Base-by-base conservation (phyloP, 257 asterid genomes). In the Ilex aquifolium region DNA sequence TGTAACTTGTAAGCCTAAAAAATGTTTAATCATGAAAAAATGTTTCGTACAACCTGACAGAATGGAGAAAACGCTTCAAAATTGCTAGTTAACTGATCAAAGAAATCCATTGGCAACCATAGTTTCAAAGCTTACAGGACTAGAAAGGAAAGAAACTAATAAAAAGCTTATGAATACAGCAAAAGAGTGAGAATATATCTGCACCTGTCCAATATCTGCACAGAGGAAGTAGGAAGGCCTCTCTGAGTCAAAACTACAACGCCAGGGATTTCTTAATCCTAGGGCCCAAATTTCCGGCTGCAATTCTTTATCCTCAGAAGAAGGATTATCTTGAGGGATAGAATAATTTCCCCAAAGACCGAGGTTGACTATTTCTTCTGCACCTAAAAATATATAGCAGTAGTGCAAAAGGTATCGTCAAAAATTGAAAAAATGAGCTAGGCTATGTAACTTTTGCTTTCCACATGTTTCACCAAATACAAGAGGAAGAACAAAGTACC, bases 221-320 rank as follows among this genome's bases (percentile, higher is more conserved):
- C 98, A 91, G 21, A 84, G 56, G 77, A 91, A 88, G 71, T 88
- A 86, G 27, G 91, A 79, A 75, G 95, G 96, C 84, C 95, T 84
- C 67, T 88, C 90, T 29, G 96, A 72, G 71, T 91, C 98, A 21
- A 91, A 91, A 78, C 96, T 88, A 57, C 98, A 91, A 15, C 95
- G 90, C 98, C 96, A 91, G 7, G 98, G 98, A 55, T 80, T 79
- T 77, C 95, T 84, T 11, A 91, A 54, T 30, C 98, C 98, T 13
- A 80, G 68, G 11, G 96, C 98, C 95, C 95, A 91, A 59, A 91
- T 75, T 74, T 84, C 95, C 0, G 78, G 87, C 62, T 67, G 78
- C 95, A 81, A 68, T 27, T 83, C 87, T 61, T 66, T 76, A 39
- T 88, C 90, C 48, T 81, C 85, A 2, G 74, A 29, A 44, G 68